Evolutionary conservation across 2,329 filamentous ascomycete genomes (phyloP), one percentile per base, ranked within the genome.

Genomic region (Ophiobolus disseminans): DNA sequence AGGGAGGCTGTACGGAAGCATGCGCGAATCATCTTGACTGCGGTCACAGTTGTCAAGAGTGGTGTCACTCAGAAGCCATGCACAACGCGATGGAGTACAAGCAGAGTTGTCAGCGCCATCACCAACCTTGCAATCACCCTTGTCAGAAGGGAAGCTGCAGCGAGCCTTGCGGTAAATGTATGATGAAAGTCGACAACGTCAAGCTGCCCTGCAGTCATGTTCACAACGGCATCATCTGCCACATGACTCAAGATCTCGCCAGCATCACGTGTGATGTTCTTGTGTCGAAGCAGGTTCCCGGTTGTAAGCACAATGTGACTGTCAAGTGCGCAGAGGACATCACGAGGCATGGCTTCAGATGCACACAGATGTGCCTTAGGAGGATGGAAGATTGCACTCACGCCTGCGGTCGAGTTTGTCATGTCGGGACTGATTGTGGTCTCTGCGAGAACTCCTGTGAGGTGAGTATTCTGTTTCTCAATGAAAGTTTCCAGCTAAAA

Each of bases 281-380:
- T 1, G 78, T 88, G 0, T 35, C 74, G 9, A 80, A 79, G 44
- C 66, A 45, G 0, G 76, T 88, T 0, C 76, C 80, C 0, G 75
- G 73, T 0, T 90, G 87, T 61, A 62, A 68, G 0, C 87, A 91
- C 62, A 61, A 44, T 0, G 72, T 86, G 0, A 58, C 44, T 0
- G 73, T 85, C 1, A 55, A 65, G 5, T 90, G 87, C 59, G 59
- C 70, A 14, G 35, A 68, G 3, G 74, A 86, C 40, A 77, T 86
- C 6, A 51, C 58, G 0, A 35, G 50, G 0, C 20, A 62, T 0
- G 19, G 38, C 0, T 87, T 80, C 61, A 50, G 32, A 1, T 91
- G 87, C 60, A 45, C 37, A 0, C 69, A 66, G 26, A 34, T 40
- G 0, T 72, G 69, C 35, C 66, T 64, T 2, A 50, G 69, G 22